These are phyloP conservation scores for Hirsutella thompsonii DNA, from an alignment of 2,329 filamentous ascomycete species.

Conservation along the genomic window DNA sequence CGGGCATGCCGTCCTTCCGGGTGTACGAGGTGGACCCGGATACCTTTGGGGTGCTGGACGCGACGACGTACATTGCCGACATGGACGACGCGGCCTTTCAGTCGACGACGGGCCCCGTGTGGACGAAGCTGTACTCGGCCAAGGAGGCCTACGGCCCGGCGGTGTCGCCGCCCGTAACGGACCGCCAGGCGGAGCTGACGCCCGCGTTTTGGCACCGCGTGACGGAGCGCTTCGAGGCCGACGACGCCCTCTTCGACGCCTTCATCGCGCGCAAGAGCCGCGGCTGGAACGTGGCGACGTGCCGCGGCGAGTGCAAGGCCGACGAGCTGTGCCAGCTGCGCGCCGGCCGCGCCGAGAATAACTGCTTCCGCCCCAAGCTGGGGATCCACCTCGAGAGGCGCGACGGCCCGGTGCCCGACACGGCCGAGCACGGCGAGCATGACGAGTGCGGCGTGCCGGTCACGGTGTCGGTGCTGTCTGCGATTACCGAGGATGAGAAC, in stretches of 20 bases:
- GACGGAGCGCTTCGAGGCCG: constrained; percentile 31
- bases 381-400: constrained; percentile 22
- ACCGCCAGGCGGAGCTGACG: constrained; percentile 30
- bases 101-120: constrained; percentile 31
- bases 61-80: constrained; percentile 40
- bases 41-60: constrained; percentile 41
- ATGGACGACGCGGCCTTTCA: constrained; percentile 31
- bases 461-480: constrained; percentile 11
- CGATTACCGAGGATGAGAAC: constrained; percentile 12
- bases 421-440: constrained; percentile 6
- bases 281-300: constrained; percentile 27
- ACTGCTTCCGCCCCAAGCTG: constrained; percentile 27
- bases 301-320: constrained; percentile 27
- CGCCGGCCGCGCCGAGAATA: constrained; percentile 37
- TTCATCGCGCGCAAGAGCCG: constrained; percentile 35
- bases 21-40: constrained; percentile 45
- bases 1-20: constrained; percentile 42
- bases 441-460: constrained; percentile 19
- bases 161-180: constrained; percentile 25
- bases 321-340: constrained; percentile 38
- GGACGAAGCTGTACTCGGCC: constrained; percentile 43
- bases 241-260: constrained; percentile 28
- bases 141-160: constrained; percentile 37
- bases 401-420: no score
- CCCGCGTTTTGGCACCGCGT: constrained; percentile 48